Base-by-base conservation (phyloP, 2,329 filamentous ascomycete species). In the Cercospora sesami region DNA sequence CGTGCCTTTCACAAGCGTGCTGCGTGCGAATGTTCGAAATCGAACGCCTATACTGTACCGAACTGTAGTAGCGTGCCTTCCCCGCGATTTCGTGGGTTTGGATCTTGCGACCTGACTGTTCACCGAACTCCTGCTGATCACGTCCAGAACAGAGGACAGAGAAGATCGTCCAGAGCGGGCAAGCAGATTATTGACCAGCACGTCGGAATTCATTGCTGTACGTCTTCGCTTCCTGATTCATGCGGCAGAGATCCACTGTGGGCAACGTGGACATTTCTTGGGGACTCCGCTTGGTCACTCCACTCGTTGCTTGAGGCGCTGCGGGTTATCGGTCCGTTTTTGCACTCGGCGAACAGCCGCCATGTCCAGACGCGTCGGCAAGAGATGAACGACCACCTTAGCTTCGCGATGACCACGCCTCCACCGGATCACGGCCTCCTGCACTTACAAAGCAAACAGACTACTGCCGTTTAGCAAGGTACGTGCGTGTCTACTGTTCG, bases 311-410 rank as follows among this genome's bases (percentile, higher is more conserved):
- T 30, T 53, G 53, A 60, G 14, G 63, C 58, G n/a, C 57, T 59
- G 55, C 26, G 63, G 55, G 63, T 60, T 51, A 60, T 65, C 63
- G 63, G 63, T 39, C 63, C 63, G 63, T 55, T 60, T 65, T 28
- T 23, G 28, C 21, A 28, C 53, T 65, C 21, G 62, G 55, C 63
- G 30, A 60, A 23, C 36, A 36, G 55, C 55, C 31, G 31, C 30
- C 3, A 33, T 21, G 28, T 48, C 14, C 31, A 60, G 53, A 36
- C 63, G 63, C 63, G 48, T 60, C 53, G 53, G 48, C 28, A 59
- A 18, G 48, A 64, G 62, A 64, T 58, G 62, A 39, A 58, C 36
- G 16, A 48, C 63, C 55, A 36, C 18, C 60, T 45, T 48, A 45
- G 60, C 36, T 39, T 48, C 12, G n/a, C 30, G 14, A 30, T 62